phyloP scores from a whole-genome alignment of 2,329 filamentous ascomycete species.

The Ophiosphaerella herpotricha region DNA sequence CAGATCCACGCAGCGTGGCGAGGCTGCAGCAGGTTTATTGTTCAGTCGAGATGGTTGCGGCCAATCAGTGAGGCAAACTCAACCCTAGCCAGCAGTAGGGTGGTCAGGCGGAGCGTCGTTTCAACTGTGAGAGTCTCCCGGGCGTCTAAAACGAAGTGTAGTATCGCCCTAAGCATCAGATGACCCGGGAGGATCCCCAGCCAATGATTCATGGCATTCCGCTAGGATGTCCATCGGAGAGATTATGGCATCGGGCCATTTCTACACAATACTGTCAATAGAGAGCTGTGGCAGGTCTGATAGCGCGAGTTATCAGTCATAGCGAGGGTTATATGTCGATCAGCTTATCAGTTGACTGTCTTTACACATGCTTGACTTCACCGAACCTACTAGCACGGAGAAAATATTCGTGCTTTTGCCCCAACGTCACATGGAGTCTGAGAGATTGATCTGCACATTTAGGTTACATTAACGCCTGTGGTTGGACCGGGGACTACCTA shows the following conservation, averaged over 20 bases:
- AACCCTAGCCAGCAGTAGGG: constrained; percentile 10
- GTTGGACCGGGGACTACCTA: constrained; percentile 28
- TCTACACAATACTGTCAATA: neutral
- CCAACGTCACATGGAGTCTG: neutral
- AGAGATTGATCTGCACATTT: constrained; percentile 11
- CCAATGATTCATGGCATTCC: constrained; percentile 18
- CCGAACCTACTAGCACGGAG: neutral
- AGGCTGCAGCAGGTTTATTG: constrained; percentile 28
- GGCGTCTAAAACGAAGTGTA: constrained; percentile 23
- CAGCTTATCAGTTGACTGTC: neutral
- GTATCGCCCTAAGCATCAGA: constrained; percentile 33
- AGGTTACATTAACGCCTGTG: constrained; percentile 16
- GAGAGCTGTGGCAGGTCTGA: neutral
- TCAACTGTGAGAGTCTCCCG: constrained; percentile 18
- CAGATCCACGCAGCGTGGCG: constrained; percentile 23
- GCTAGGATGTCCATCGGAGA: neutral
- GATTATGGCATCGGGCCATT: neutral
- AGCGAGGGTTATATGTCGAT: neutral
- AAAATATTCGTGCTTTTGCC: neutral
- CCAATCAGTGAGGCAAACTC: constrained; percentile 27
- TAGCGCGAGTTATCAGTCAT: neutral
- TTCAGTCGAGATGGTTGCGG: constrained; percentile 16
- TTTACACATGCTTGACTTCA: neutral
- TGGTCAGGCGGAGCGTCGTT: constrained; percentile 32
- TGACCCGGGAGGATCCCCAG: constrained; percentile 23